phyloP scores from a whole-genome alignment of 192 early-diverging fungal species.

The Coemansia asiatica region DNA sequence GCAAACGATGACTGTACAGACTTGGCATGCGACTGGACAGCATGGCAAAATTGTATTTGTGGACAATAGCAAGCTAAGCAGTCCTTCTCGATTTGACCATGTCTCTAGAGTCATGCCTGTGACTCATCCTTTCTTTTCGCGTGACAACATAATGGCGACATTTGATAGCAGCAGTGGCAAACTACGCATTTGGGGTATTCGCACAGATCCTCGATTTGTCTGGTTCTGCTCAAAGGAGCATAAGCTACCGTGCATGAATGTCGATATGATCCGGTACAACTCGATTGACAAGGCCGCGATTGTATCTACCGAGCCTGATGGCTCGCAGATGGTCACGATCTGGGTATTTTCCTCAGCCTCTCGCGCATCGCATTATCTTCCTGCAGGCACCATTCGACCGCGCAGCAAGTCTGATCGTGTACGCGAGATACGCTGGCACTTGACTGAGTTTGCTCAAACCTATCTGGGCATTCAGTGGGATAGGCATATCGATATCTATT shows the following conservation, averaged over 20 bases:
- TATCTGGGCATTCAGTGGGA: conserved; percentile 56
- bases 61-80: conserved; percentile 14
- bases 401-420: conserved; percentile 33
- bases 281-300: conserved; percentile 58
- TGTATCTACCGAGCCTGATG: conserved; percentile 38
- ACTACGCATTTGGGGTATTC: conserved; percentile 52
- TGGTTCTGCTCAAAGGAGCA: conserved; percentile 57
- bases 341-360: conserved; percentile 58
- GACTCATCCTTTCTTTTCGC: conserved; percentile 46
- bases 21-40: conserved; percentile 31
- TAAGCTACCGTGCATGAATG: conserved; percentile 44
- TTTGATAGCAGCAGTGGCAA: conserved; percentile 44
- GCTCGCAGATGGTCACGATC: conserved; percentile 42
- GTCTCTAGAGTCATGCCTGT: conserved; percentile 55
- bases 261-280: conserved; percentile 56
- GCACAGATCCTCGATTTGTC: conserved; percentile 19
- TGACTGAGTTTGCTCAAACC: conserved; percentile 54
- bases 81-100: conserved; percentile 29
- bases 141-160: conserved; percentile 53
- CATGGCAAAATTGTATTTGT: conserved; percentile 19
- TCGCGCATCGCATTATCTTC: conserved; percentile 50
- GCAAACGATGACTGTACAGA: conserved; percentile 30
- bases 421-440: conserved; percentile 52
- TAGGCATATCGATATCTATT: conserved; percentile 47
- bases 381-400: conserved; percentile 53